A percentile compares a stretch with the other conserved stretches of the same genome.
These are phyloP conservation scores for Alternaria atra DNA, from an alignment of 2,329 filamentous ascomycete species.

Conservation along the genomic window DNA sequence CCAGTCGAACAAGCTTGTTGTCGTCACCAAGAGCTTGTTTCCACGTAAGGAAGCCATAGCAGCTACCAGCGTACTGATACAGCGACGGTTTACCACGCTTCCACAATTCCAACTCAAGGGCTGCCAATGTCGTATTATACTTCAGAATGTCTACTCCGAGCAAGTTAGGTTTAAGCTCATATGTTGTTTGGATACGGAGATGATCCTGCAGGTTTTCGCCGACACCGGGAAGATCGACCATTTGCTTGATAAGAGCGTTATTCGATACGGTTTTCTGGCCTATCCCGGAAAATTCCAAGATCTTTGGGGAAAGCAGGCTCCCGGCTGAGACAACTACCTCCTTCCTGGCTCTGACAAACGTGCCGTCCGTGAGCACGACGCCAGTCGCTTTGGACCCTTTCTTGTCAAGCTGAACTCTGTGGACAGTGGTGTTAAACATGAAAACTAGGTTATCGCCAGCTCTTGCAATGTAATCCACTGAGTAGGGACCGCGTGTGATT, in stretches of 20 bases:
- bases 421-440: conserved; percentile 46
- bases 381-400: conserved; percentile 31
- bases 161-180: conserved; percentile 27
- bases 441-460: conserved; percentile 55
- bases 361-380: conserved; percentile 36
- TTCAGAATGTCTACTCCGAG: conserved; percentile 28
- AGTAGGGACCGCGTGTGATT: conserved; percentile 60
- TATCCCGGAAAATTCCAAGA: conserved; percentile 36
- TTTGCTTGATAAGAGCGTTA: conserved; percentile 21
- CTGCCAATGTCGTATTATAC: conserved; percentile 39
- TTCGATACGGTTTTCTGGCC: conserved; percentile 20
- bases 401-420: conserved; percentile 47
- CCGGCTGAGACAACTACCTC: conserved; percentile 38
- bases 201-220: conserved; percentile 37
- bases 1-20: conserved; percentile 18
- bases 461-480: conserved; percentile 54
- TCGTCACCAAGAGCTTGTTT: conserved; percentile 44
- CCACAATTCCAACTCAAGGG: conserved; percentile 52
- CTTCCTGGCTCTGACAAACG: conserved; percentile 34
- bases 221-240: conserved; percentile 29
- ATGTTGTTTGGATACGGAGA: conserved; percentile 31
- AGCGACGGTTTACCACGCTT: conserved; percentile 40
- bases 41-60: conserved; percentile 57
- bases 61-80: conserved; percentile 52
- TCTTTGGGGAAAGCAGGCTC: conserved; percentile 26